Evolutionary conservation across 116 monocot species (phyloP).

Genomic region (Cymodocea nodosa): DNA sequence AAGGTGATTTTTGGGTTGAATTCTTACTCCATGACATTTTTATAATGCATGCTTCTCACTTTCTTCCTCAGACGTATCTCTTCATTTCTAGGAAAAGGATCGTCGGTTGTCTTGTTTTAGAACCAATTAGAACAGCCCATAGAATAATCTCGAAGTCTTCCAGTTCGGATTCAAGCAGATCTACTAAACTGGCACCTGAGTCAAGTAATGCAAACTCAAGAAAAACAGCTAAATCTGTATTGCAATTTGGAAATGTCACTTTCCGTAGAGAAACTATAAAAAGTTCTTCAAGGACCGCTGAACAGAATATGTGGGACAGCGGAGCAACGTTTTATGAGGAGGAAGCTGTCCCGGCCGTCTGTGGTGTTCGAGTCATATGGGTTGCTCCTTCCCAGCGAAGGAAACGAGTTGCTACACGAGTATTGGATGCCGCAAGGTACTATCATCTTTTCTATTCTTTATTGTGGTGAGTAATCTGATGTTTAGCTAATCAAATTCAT

Average conservation of each 20-base stretch:
- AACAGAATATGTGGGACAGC: slow-evolving; percentile 14
- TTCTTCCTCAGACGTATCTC: slow-evolving; percentile 48
- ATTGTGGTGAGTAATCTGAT: too few relatives aligned
- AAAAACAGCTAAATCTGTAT: slow-evolving; percentile 13
- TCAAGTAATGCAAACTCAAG: not conserved
- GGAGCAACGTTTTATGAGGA: slow-evolving; percentile 67
- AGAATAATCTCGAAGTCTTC: slow-evolving; percentile 30
- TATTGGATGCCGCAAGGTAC: slow-evolving; percentile 70
- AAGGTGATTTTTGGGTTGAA: slow-evolving; percentile 25
- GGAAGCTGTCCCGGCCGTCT: slow-evolving; percentile 35
- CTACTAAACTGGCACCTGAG: not conserved
- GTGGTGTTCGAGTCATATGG: slow-evolving; percentile 73
- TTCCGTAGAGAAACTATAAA: slow-evolving; percentile 50
- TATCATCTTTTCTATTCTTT: too few relatives aligned
- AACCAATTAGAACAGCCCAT: slow-evolving; percentile 57
- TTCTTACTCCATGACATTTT: not conserved
- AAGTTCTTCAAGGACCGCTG: slow-evolving; percentile 1
- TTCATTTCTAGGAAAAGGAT: slow-evolving; percentile 51
- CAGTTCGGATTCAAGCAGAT: not conserved
- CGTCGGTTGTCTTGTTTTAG: slow-evolving; percentile 60
- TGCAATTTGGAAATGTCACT: slow-evolving; percentile 52
- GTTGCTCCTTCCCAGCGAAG: slow-evolving; percentile 56
- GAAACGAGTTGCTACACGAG: slow-evolving; percentile 38
- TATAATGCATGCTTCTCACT: not conserved
- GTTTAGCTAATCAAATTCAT: not conserved